Percentiles rank a stretch among this genome's conserved stretches.
phyloP scores from a whole-genome alignment of 768 basidiomycete genomes.

The Mycena rosella region DNA sequence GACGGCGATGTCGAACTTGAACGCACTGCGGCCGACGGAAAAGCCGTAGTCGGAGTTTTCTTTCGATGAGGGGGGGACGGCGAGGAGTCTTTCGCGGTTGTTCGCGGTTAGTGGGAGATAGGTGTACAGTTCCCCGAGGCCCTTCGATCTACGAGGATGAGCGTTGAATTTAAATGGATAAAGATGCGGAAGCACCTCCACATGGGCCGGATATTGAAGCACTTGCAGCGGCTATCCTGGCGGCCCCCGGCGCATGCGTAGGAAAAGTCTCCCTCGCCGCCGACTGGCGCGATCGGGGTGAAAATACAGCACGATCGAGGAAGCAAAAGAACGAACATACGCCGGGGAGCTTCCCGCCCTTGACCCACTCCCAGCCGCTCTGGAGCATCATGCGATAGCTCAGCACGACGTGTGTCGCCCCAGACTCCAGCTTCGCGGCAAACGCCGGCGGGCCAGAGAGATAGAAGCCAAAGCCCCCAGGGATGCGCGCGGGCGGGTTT shows the following conservation, averaged over 20 bases:
- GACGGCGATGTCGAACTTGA: slow-evolving; percentile 63
- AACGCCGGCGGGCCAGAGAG: slow-evolving; percentile 66
- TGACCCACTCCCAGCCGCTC: slow-evolving; percentile 73
- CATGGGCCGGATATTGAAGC: slow-evolving; percentile 81
- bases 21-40: slow-evolving; percentile 77
- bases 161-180: neutral
- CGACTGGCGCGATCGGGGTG: slow-evolving; percentile 51
- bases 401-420: slow-evolving; percentile 68
- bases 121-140: slow-evolving; percentile 75
- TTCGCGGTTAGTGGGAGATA: slow-evolving; percentile 68
- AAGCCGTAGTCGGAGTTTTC: slow-evolving; percentile 72
- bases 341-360: slow-evolving; percentile 84
- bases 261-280: slow-evolving; percentile 67
- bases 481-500: slow-evolving; percentile 63
- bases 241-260: slow-evolving; percentile 80
- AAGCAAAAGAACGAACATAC: slow-evolving; percentile 62
- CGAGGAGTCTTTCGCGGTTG: slow-evolving; percentile 58
- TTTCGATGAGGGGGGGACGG: slow-evolving; percentile 62
- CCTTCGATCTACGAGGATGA: slow-evolving; percentile 54
- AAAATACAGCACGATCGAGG: neutral
- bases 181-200: slow-evolving; percentile 64
- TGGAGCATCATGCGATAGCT: slow-evolving; percentile 78
- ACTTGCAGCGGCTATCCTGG: slow-evolving; percentile 69
- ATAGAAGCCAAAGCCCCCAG: slow-evolving; percentile 82
- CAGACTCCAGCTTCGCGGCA: slow-evolving; percentile 46